Evolutionary conservation across 2,329 filamentous ascomycete species (phyloP).

Genomic region (Curvularia lunata): DNA sequence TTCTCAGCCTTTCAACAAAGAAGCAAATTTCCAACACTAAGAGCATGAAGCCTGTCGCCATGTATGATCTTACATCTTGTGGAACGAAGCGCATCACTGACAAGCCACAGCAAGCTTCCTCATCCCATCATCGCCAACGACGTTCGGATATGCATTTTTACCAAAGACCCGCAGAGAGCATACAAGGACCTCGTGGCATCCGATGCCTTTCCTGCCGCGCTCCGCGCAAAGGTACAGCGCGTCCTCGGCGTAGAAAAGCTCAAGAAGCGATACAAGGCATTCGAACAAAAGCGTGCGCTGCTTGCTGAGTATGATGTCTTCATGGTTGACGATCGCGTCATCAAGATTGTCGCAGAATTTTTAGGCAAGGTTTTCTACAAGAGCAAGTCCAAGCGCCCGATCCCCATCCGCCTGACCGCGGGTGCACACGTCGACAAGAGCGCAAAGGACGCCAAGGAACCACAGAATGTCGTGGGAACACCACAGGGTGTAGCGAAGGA

Average conservation of each 20-base stretch:
- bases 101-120: conserved; percentile 62
- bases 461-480: conserved; percentile 56
- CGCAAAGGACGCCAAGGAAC: conserved; percentile 45
- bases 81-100: conserved; percentile 19
- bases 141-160: conserved; percentile 82
- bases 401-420: conserved; percentile 76
- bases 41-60: conserved; percentile 82
- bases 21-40: conserved; percentile 74
- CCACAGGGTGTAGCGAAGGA: conserved; percentile 76
- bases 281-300: conserved; percentile 80
- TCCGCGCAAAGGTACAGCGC: conserved; percentile 57
- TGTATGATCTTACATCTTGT: conserved; percentile 50
- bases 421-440: conserved; percentile 66
- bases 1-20: conserved; percentile 69
- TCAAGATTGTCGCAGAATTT: conserved; percentile 71
- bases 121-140: conserved; percentile 73
- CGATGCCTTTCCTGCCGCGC: conserved; percentile 61
- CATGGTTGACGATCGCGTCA: conserved; percentile 86
- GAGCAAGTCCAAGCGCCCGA: conserved; percentile 78
- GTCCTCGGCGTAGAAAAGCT: conserved; percentile 85
- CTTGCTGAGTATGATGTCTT: conserved; percentile 89
- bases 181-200: conserved; percentile 89
- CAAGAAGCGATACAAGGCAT: conserved; percentile 86
- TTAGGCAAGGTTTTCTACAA: conserved; percentile 96
- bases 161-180: conserved; percentile 78